phyloP scores from a whole-genome alignment of 805 yeast species.

The Ogataea pilisensis region DNA sequence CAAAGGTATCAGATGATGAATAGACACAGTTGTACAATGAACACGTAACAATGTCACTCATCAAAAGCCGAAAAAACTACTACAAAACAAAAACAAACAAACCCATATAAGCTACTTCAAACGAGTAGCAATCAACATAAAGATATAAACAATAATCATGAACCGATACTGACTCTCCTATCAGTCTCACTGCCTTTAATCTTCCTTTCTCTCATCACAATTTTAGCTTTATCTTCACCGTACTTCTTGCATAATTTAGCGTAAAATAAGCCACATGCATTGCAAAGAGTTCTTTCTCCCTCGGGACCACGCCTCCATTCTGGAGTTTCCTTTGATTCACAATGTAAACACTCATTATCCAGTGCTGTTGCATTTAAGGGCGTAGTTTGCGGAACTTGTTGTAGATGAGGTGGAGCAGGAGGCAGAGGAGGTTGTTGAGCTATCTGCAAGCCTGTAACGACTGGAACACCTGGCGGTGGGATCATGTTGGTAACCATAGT shows the following conservation, averaged over 20 bases:
- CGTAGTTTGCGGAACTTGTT: constrained; percentile 1
- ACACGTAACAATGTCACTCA: too few relatives aligned
- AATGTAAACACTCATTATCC: constrained; percentile 29
- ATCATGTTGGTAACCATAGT: not conserved
- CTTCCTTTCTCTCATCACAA: constrained; percentile 33
- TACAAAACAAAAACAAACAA: too few relatives aligned
- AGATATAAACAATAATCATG: not conserved
- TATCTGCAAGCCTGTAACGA: not conserved
- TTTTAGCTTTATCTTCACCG: constrained; percentile 50
- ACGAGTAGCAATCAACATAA: too few relatives aligned
- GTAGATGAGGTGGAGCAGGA: constrained; percentile 1
- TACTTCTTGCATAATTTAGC: constrained; percentile 59
- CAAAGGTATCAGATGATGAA: too few relatives aligned
- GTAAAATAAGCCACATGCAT: constrained; percentile 77
- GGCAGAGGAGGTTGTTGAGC: not conserved
- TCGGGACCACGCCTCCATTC: constrained; percentile 85
- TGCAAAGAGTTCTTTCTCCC: constrained; percentile 72
- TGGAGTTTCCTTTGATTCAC: constrained; percentile 60
- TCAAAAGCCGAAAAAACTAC: too few relatives aligned
- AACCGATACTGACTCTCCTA: constrained; percentile 25
- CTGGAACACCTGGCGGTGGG: not conserved
- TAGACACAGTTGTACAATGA: too few relatives aligned
- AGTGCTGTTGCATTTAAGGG: constrained; percentile 1
- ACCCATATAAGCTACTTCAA: too few relatives aligned
- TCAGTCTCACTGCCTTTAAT: constrained; percentile 24